Conservation (phyloP, 768 basidiomycete species). For the Boletus tylopilopsis region DNA sequence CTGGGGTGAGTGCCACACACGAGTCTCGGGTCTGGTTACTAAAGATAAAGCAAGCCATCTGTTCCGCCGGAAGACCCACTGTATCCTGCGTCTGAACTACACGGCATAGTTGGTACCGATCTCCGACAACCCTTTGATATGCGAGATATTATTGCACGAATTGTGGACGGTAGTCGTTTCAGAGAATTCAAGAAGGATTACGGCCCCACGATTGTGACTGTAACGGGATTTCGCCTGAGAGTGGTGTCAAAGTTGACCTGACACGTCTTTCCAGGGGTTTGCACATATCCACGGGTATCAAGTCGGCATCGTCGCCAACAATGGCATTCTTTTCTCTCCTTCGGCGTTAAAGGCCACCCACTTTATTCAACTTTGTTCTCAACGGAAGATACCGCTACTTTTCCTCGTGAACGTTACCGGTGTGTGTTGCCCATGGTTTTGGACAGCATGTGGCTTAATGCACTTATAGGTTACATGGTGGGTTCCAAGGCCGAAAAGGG, state of each 20-base stretch:
- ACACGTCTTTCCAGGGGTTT: conserved; percentile 55
- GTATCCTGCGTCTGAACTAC: conserved; percentile 76
- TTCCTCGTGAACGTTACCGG: conserved; percentile 97
- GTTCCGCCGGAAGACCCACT: conserved; percentile 64
- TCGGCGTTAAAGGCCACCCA: conserved; percentile 93
- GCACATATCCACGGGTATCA: conserved; percentile 85
- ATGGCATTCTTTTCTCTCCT: conserved; percentile 91
- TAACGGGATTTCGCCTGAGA: conserved; percentile 30
- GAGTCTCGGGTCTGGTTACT: conserved; percentile 3
- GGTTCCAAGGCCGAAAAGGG: conserved; percentile 93
- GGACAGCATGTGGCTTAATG: conserved; percentile 1
- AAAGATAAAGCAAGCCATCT: conserved; percentile 45
- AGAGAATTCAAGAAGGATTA: conserved; percentile 97
- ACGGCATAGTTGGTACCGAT: conserved; percentile 91
- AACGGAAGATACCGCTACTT: conserved; percentile 82
- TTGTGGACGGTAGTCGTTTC: conserved; percentile 89
- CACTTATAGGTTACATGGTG: conserved; percentile 79
- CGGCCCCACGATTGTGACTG: conserved; percentile 85
- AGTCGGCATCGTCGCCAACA: conserved; percentile 92
- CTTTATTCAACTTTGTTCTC: conserved; percentile 92
- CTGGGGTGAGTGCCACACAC: conserved; percentile 39
- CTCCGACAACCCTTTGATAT: conserved; percentile 88
- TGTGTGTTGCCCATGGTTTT: conserved; percentile 15
- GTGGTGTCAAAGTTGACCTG: conserved; percentile 4
- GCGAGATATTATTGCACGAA: conserved; percentile 87